Percentiles rank a stretch among this genome's conserved stretches.
Conservation (phyloP, 805 yeast genomes). For the Clavispora vitiphila region DNA sequence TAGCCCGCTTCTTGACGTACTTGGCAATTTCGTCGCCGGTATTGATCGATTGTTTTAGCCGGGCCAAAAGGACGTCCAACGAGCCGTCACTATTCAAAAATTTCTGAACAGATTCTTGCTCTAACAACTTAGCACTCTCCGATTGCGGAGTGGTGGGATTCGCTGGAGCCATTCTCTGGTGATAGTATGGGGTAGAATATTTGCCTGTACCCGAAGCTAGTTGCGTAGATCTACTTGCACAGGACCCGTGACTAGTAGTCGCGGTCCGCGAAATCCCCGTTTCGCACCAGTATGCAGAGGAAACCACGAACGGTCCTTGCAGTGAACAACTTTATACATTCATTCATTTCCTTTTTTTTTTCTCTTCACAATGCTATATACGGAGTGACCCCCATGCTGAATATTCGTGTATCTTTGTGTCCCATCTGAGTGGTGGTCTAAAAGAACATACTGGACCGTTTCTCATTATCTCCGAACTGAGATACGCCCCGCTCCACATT, state of each 20-base stretch:
- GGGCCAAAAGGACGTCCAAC: constrained; percentile 61
- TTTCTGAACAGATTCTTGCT: constrained; percentile 40
- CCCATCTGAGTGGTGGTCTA: too few species aligned
- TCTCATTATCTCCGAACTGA: constrained; percentile 29
- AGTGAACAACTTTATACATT: too few species aligned
- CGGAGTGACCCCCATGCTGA: too few species aligned
- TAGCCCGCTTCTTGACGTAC: constrained; percentile 72
- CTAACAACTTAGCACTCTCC: constrained; percentile 14
- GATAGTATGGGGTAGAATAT: background rate
- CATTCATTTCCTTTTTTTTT: too few species aligned
- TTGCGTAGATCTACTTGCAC: constrained; percentile 2
- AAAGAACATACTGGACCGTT: constrained; percentile 17
- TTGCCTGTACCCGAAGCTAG: background rate
- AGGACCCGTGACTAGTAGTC: constrained; percentile 4
- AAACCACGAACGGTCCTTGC: too few species aligned
- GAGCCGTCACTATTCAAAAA: constrained; percentile 70
- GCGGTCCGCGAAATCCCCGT: background rate
- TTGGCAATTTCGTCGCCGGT: constrained; percentile 83
- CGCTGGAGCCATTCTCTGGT: background rate
- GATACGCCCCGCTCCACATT: constrained; percentile 35
- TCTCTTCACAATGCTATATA: too few species aligned
- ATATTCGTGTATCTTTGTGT: too few species aligned
- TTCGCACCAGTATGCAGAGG: background rate
- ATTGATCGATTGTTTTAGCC: constrained; percentile 73
- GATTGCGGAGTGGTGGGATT: constrained; percentile 1